Evolutionary conservation across 148 eudicot genomes (phyloP), one percentile per base, ranked within the genome.

Genomic region (Cornus kousa): DNA sequence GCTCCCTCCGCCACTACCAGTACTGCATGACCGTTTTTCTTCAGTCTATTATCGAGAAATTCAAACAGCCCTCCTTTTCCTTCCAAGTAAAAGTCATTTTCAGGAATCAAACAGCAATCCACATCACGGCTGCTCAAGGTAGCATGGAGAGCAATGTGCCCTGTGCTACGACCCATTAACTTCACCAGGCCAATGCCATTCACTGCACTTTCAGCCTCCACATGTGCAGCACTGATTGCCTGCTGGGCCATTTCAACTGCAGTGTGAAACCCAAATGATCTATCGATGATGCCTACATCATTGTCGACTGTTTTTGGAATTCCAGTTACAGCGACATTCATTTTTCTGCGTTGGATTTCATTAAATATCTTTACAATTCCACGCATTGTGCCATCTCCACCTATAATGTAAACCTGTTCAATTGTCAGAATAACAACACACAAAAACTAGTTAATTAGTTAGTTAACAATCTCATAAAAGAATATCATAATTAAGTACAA

Each of bases 381-480:
- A 16, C 92, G 94, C 92, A 92, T 81, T 1, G 97, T 92, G 72
- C 97, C 97, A 53, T 92, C 97, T 78, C 97, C 97, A 17, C 97
- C 97, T 20, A 92, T 81, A 46, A 92, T 87, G 82, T 90, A 92
- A 53, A 91, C 84, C 94, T 90, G 80, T 43, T 22, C 20, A 65
- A 9, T 22, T 17, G 13, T 57, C 66, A 22, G 55, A 33, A n/a
- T 35, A 66, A 17, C 13, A 76, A 11, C 17, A 66, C 5, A 43
- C 7, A 7, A 7, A 76, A 20, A 5, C 7, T 14, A 43, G 5
- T 19, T 13, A 20, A 5, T 0, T 14, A 43, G 5, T 19, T 13
- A 57, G 57, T 50, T 7, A 7, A 50, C 57, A 50, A 4, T 13
- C 57, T 7, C 57, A 50, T 50, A 0, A 57, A 57, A 13, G 4